These are phyloP conservation scores for Hebeloma cylindrosporum DNA, from an alignment of 768 basidiomycete genomes.

Conservation along the genomic window DNA sequence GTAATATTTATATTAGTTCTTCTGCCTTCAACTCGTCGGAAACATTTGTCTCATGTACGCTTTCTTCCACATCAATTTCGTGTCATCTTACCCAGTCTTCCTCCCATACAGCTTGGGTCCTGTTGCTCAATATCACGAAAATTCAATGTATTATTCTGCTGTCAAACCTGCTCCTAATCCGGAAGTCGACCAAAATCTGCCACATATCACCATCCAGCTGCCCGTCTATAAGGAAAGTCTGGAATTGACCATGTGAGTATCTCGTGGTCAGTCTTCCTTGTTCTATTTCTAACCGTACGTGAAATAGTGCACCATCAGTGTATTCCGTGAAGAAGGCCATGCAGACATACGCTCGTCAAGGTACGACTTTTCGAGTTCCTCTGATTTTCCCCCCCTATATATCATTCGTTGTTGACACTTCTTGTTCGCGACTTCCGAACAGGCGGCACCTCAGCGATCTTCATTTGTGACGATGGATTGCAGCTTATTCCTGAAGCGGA, in stretches of 20 bases:
- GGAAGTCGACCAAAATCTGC: conserved; percentile 65
- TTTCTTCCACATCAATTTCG: conserved; percentile 15
- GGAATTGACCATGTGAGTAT: conserved; percentile 66
- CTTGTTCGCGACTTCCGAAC: too few relatives aligned
- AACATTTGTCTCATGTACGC: conserved; percentile 59
- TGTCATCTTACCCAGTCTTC: conserved; percentile 19
- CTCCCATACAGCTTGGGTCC: conserved; percentile 57
- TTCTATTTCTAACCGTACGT: conserved; percentile 7
- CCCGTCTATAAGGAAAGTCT: conserved; percentile 88
- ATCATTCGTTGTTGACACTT: too few relatives aligned
- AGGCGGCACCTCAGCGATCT: conserved; percentile 73
- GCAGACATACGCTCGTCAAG: conserved; percentile 85
- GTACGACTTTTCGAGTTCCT: too few relatives aligned
- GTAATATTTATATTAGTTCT: conserved; percentile 54
- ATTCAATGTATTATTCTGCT: conserved; percentile 81
- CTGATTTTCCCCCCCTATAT: neutral
- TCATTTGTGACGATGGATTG: conserved; percentile 83
- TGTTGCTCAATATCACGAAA: conserved; percentile 80
- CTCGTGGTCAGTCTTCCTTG: neutral
- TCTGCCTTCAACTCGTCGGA: conserved; percentile 68
- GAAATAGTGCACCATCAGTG: conserved; percentile 62
- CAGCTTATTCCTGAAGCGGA: conserved; percentile 68
- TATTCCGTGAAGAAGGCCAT: conserved; percentile 82
- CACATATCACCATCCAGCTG: conserved; percentile 79
- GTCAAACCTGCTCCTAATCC: conserved; percentile 63